Base-by-base conservation (phyloP, 345 rosid species). In the Salix caprea region DNA sequence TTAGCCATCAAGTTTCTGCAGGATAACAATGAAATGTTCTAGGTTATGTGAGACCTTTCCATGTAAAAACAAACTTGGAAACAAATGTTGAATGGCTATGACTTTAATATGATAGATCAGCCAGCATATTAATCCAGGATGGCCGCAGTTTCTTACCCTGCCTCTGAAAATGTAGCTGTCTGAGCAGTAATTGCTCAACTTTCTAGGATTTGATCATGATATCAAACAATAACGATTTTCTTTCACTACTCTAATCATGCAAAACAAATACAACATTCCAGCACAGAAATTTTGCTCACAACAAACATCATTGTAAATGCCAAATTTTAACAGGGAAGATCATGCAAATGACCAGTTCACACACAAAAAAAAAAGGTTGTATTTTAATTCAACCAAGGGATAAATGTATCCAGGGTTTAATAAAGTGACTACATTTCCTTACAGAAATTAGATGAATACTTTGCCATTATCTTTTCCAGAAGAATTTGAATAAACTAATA, bases 1-100 rank as follows among this genome's bases (percentile, higher is more conserved):
- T 88, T 92, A 26, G 96, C 98, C 98, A 94, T 91, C 89, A 94
- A 90, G 78, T 94, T 92, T 85, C 98, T 94, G 88, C 78, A 82
- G 24, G 19, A 74, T 16, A 69, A 9, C 75, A 71, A 60, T 2
- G 6, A 70, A 50, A 61, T 4, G 19, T 64, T 34, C 23, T 39
- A 42, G 40, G 16, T 30, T 18, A 69, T 39, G 24, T 23, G 19
- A 62, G 44, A 66, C 23, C 11, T 14, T 36, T 34, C 5, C 32
- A 67, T 15, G 30, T 21, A 75, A 16, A 24, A 42, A 44, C 52
- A 50, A 15, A 65, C 48, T 56, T 39, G 56, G 14, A 67, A 69
- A 39, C 23, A 73, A 42, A 67, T 34, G 9, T 24, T 9, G 9
- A 39, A 56, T 19, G 30, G 12, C 71, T 12, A 77, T 28, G 40